Percentiles rank a stretch among this genome's conserved stretches.
Evolutionary conservation across 257 asterid genomes (phyloP).

Genomic region (Oldenlandia corymbosa): DNA sequence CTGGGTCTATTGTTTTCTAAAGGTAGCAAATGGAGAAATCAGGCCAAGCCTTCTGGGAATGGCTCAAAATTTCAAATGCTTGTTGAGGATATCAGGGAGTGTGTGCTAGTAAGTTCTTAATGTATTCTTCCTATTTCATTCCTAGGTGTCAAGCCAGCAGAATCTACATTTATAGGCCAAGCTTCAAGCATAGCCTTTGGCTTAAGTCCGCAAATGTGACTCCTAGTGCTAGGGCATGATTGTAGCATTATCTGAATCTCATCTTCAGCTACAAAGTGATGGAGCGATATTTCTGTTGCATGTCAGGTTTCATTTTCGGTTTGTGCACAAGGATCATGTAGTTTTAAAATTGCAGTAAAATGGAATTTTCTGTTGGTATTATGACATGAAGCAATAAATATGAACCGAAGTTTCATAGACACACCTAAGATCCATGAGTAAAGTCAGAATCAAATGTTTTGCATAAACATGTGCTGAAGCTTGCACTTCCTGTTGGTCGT

Average conservation of each 20-base stretch:
- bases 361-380: background rate
- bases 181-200: background rate
- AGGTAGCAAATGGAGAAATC: conserved; percentile 53
- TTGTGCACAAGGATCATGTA: background rate
- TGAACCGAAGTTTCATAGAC: too few species aligned
- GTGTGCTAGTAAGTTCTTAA: conserved; percentile 67
- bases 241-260: background rate
- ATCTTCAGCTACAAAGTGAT: background rate
- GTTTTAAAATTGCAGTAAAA: background rate
- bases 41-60: conserved; percentile 50
- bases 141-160: background rate
- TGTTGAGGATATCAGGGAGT: conserved; percentile 86
- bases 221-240: background rate
- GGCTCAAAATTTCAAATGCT: conserved; percentile 76
- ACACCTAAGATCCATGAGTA: too few species aligned
- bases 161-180: background rate
- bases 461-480: background rate
- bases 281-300: background rate
- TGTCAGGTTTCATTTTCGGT: background rate
- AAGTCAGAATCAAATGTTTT: background rate
- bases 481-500: background rate
- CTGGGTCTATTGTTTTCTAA: conserved; percentile 75
- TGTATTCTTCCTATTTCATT: background rate
- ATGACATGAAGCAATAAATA: background rate
- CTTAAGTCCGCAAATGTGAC: background rate